Evolutionary conservation across 2,329 filamentous ascomycete species (phyloP).

Genomic region (Neophaeococcomyces aloes): DNA sequence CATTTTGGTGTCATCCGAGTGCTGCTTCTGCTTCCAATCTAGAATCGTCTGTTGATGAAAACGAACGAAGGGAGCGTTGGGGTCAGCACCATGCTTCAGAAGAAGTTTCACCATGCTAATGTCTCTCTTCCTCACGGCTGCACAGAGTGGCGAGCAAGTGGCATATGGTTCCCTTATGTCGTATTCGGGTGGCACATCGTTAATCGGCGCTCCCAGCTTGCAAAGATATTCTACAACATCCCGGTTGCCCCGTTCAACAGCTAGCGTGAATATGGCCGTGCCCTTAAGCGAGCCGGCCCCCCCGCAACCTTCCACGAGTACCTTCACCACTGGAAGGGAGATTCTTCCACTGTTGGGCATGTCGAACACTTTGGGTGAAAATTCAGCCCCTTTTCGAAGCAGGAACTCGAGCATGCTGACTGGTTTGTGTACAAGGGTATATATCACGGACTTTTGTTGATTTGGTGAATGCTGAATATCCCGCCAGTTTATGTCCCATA

Average conservation of each 20-base stretch:
- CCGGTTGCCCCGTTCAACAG: constrained; percentile 4
- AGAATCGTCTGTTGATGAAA: not conserved
- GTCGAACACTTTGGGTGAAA: constrained; percentile 1
- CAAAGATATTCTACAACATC: constrained; percentile 6
- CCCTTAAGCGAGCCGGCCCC: constrained; percentile 3
- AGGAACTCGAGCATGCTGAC: constrained; percentile 5
- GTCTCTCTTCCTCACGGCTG: constrained; percentile 9
- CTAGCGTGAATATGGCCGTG: constrained; percentile 3
- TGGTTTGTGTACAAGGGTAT: not conserved
- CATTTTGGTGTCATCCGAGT: constrained; percentile 3
- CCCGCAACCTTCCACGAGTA: constrained; percentile 5
- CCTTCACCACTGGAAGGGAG: constrained; percentile 4
- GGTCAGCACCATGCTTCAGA: constrained; percentile 11
- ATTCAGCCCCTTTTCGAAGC: constrained; percentile 4
- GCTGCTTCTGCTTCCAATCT: not conserved
- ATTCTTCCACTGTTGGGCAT: constrained; percentile 3
- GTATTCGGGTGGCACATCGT: constrained; percentile 5
- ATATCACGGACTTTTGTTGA: not conserved
- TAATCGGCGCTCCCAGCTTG: constrained; percentile 5
- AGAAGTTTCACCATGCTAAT: constrained; percentile 10
- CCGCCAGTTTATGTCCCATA: not conserved
- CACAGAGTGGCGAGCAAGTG: constrained; percentile 1
- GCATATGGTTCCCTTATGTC: constrained; percentile 6
- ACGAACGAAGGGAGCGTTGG: constrained; percentile 2
- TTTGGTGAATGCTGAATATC: not conserved